Percentiles rank a stretch among this genome's conserved stretches.
These are phyloP conservation scores for Suhomyces atakaporum DNA, from an alignment of 1,139 yeast species.

Conservation along the genomic window DNA sequence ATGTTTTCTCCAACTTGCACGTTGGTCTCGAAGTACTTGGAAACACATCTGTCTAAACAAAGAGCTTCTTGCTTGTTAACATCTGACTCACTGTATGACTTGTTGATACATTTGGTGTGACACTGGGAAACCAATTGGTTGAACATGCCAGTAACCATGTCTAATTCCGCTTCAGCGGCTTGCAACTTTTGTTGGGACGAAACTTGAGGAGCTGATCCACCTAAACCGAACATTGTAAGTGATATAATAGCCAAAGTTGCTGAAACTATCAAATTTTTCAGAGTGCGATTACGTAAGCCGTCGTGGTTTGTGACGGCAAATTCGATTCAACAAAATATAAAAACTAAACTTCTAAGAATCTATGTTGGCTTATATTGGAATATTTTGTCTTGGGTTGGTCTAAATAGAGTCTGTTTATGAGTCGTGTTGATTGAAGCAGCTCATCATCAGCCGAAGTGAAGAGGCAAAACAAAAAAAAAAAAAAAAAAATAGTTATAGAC, in stretches of 20 bases:
- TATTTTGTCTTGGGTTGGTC: too few relatives aligned
- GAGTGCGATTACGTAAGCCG: slow-evolving; percentile 9
- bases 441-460: too few relatives aligned
- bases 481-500: too few relatives aligned
- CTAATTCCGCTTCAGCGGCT: slow-evolving; percentile 88
- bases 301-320: neutral
- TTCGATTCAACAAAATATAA: neutral
- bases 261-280: slow-evolving; percentile 10
- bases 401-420: too few relatives aligned
- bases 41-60: slow-evolving; percentile 96
- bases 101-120: slow-evolving; percentile 81
- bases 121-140: slow-evolving; percentile 83
- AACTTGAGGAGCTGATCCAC: slow-evolving; percentile 71
- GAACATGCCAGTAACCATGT: slow-evolving; percentile 97
- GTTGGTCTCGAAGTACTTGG: slow-evolving; percentile 94
- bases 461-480: too few relatives aligned
- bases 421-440: too few relatives aligned
- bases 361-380: too few relatives aligned
- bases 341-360: neutral
- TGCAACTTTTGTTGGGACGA: slow-evolving; percentile 73
- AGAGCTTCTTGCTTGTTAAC: slow-evolving; percentile 82
- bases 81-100: slow-evolving; percentile 69
- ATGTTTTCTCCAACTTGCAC: slow-evolving; percentile 92
- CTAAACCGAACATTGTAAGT: slow-evolving; percentile 66
- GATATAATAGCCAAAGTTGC: slow-evolving; percentile 12